Base-by-base conservation (phyloP, 139 green algal species). In the Bryopsis sp. region DNA sequence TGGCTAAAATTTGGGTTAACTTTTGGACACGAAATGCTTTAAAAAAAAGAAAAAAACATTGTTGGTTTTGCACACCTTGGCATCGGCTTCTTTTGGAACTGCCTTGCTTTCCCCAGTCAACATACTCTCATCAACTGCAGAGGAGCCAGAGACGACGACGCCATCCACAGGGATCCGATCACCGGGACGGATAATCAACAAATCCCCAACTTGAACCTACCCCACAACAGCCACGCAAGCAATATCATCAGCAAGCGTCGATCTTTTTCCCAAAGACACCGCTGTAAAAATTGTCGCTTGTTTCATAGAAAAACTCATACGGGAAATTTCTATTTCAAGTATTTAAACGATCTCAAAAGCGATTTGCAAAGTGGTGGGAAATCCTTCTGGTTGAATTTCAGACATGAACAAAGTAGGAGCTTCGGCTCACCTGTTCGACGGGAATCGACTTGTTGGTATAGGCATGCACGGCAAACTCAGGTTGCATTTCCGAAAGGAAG, bases 131-230 rank as follows among this genome's bases (percentile, higher is more conserved):
- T 95, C 88, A 35, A 94, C 58, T 0, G 72, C 54, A 47, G 65
- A 82, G 1, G 59, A 64, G 15, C 89, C 89, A 0, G 31, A 11
- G 33, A 83, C 64, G 34, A 96, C 82, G 1, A 58, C 22, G 7
- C 86, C 89, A 68, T 96, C 89, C 26, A 93, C 47, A 3, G 89
- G 84, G 4, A 93, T 67, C 34, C 78, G 79, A 31, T 87, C 81
- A 0, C 87, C 89, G 1, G 89, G 84, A 1, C 70, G 48, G 2
- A 94, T 75, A 24, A 83, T 39, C 19, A 94, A 74, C 24, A 79
- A 59, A 35, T 57, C 39, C 37, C 68, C 76, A 22, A 64, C 50
- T 3, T 28, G 24, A 38, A 82, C 47, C 6, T 29, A 47, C 29
- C 84, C 75, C 31, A 71, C 37, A 33, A 43, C 24, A 22, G 60